Evolutionary conservation across 164 flowering plant species (phyloP).

Genomic region (Stephania japonica): DNA sequence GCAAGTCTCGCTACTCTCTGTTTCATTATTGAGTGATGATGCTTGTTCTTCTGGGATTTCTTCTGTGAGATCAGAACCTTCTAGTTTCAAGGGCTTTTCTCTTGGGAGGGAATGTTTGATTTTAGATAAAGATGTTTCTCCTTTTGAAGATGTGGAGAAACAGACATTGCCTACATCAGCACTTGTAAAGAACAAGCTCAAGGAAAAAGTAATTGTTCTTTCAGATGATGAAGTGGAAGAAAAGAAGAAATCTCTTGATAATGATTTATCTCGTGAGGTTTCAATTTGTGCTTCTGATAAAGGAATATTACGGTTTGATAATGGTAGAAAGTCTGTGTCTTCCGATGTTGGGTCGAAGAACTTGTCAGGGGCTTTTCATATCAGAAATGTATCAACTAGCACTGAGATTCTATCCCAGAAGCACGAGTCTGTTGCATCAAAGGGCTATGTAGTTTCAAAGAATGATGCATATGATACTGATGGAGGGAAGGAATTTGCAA

Average conservation of each 20-base stretch:
- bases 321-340: slow-evolving; percentile 17
- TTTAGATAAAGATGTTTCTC: slow-evolving; percentile 16
- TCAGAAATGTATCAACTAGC: slow-evolving; percentile 16
- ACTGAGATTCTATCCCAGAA: slow-evolving; percentile 20
- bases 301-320: slow-evolving; percentile 8
- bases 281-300: slow-evolving; percentile 19
- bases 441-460: slow-evolving; percentile 6
- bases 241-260: slow-evolving; percentile 17
- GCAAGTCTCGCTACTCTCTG: slow-evolving; percentile 53
- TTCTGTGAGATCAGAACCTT: slow-evolving; percentile 15
- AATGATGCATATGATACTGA: slow-evolving; percentile 8
- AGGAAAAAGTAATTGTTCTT: slow-evolving; percentile 37
- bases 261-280: slow-evolving; percentile 12
- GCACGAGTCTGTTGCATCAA: slow-evolving; percentile 17
- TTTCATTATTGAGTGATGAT: slow-evolving; percentile 40
- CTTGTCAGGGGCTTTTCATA: slow-evolving; percentile 14
- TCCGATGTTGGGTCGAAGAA: slow-evolving; percentile 16
- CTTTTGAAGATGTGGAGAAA: slow-evolving; percentile 25
- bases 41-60: slow-evolving; percentile 17
- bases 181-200: slow-evolving; percentile 3
- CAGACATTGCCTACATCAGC: slow-evolving; percentile 24
- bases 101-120: slow-evolving; percentile 21
- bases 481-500: not conserved
- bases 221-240: slow-evolving; percentile 69
- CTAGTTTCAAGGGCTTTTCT: slow-evolving; percentile 19